phyloP scores from a whole-genome alignment of 179 eudicot species.

The Silene coronaria region DNA sequence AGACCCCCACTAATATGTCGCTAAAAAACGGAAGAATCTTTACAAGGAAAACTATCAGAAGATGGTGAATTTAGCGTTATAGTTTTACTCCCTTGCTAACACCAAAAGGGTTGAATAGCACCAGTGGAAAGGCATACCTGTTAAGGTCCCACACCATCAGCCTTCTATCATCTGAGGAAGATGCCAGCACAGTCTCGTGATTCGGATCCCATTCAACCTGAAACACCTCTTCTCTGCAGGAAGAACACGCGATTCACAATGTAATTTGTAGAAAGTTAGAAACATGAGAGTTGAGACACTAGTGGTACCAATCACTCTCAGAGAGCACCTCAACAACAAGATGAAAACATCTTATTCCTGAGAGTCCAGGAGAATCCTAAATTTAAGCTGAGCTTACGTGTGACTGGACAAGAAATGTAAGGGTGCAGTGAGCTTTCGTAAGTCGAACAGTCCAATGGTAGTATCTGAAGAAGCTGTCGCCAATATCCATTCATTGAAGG shows the following conservation, averaged over 20 bases:
- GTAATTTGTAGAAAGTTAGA: neutral
- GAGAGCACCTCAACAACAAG: neutral
- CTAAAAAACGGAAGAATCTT: too few species aligned
- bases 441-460: slow-evolving; percentile 80
- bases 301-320: neutral
- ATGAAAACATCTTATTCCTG: neutral
- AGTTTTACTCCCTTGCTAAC: neutral
- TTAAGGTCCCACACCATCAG: slow-evolving; percentile 98
- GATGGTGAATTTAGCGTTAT: neutral
- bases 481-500: slow-evolving; percentile 78
- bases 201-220: slow-evolving; percentile 99
- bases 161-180: slow-evolving; percentile 88
- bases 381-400: slow-evolving; percentile 40
- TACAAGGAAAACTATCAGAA: neutral
- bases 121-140: slow-evolving; percentile 40
- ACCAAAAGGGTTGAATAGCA: neutral
- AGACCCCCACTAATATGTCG: too few species aligned
- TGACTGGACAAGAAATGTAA: slow-evolving; percentile 75
- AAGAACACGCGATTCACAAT: neutral
- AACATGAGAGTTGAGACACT: neutral
- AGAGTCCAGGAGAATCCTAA: neutral
- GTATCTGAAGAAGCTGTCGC: slow-evolving; percentile 97
- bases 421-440: slow-evolving; percentile 65
- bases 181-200: slow-evolving; percentile 87
- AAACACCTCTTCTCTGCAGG: slow-evolving; percentile 77